Conservation (phyloP, 2,329 filamentous ascomycete species). For the Tolypocladium paradoxum region DNA sequence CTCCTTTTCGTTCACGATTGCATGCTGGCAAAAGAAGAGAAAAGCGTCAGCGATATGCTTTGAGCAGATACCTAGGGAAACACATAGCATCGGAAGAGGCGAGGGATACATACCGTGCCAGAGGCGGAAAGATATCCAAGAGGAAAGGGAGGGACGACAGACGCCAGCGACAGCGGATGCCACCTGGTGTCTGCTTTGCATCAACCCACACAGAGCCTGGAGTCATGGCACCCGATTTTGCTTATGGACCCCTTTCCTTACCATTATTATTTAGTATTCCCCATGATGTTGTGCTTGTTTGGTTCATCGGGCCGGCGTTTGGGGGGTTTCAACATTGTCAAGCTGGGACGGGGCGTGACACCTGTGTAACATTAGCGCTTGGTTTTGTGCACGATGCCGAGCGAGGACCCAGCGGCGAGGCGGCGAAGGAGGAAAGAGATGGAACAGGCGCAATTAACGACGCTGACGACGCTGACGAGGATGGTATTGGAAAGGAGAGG, state of each 20-base stretch:
- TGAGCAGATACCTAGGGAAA: background rate
- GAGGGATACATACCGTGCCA: background rate
- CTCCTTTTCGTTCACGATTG: background rate
- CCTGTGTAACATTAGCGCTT: constrained; percentile 2
- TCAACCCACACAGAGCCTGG: constrained; percentile 7
- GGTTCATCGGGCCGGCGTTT: constrained; percentile 4
- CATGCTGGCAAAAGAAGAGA: background rate
- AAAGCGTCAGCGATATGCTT: background rate
- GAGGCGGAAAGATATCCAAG: background rate
- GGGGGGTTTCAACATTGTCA: background rate
- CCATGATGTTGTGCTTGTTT: constrained; percentile 1
- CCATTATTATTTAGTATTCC: constrained; percentile 1
- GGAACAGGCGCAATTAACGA: background rate
- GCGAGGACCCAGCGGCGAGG: background rate
- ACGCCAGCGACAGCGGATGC: no score
- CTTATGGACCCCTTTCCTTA: background rate
- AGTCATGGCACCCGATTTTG: constrained; percentile 4
- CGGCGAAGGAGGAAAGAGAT: background rate
- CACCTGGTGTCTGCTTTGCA: no score
- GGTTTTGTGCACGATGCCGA: background rate
- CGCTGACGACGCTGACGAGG: background rate
- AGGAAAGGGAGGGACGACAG: background rate
- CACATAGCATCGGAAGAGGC: background rate
- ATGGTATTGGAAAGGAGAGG: background rate
- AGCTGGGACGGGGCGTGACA: background rate